phyloP scores from a whole-genome alignment of 2,329 filamentous ascomycete genomes.

The Chaetomium sp. region DNA sequence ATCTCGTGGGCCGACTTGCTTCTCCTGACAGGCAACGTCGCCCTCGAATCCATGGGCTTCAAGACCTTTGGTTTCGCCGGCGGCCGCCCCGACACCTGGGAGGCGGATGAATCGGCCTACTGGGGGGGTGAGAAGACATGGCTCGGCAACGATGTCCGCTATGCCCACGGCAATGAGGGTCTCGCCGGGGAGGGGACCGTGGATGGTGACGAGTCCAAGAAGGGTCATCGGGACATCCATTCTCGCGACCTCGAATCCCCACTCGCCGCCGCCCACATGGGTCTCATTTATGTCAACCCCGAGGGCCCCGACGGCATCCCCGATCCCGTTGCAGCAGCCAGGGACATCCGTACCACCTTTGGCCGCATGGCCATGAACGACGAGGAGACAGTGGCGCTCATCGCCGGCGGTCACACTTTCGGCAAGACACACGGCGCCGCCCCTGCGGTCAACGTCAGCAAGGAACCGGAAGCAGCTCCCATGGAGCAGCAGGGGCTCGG shows the following conservation, averaged over 20 bases:
- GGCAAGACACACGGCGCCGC: conserved; percentile 81
- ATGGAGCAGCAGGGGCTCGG: conserved; percentile 71
- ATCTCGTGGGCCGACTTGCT: conserved; percentile 78
- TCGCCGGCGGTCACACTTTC: conserved; percentile 76
- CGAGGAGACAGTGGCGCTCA: conserved; percentile 78
- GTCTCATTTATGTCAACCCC: conserved; percentile 81
- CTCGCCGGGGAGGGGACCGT: conserved; percentile 41
- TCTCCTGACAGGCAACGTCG: conserved; percentile 73
- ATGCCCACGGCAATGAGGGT: conserved; percentile 55
- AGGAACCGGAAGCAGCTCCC: conserved; percentile 65
- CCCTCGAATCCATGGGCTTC: conserved; percentile 75
- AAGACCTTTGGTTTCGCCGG: conserved; percentile 73
- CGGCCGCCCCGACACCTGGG: conserved; percentile 72
- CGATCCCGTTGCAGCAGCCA: conserved; percentile 67
- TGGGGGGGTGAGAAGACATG: conserved; percentile 77
- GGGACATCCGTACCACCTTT: conserved; percentile 75
- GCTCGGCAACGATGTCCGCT: conserved; percentile 74
- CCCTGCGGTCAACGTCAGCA: conserved; percentile 62
- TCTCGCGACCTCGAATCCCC: conserved; percentile 68
- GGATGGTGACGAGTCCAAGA: conserved; percentile 40
- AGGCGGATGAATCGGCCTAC: conserved; percentile 75
- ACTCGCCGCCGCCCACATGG: conserved; percentile 70
- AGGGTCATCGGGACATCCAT: conserved; percentile 54
- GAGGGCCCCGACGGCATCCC: conserved; percentile 74
- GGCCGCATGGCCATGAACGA: conserved; percentile 82